phyloP scores from a whole-genome alignment of 1,284 basidiomycete species.

The Moesziomyces sp. region DNA sequence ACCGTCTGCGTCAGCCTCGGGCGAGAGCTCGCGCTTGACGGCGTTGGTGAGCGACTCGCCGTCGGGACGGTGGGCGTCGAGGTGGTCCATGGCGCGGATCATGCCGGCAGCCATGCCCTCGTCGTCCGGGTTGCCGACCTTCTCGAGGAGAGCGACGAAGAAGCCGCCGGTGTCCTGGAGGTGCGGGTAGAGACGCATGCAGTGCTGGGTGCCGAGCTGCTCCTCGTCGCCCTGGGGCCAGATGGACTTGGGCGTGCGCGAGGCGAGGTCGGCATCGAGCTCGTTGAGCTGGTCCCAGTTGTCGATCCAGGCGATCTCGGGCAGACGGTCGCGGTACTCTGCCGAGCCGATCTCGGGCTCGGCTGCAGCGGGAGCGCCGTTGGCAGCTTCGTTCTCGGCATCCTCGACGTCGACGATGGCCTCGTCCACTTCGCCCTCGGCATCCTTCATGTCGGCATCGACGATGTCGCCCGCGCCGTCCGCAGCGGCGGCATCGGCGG shows the following conservation, averaged over 20 bases:
- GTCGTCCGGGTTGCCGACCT: conserved; percentile 60
- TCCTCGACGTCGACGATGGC: conserved; percentile 9
- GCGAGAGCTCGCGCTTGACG: conserved; percentile 39
- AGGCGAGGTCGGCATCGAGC: conserved; percentile 57
- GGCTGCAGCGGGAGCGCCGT: conserved; percentile 10
- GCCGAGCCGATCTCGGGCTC: conserved; percentile 40
- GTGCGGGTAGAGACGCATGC: conserved; percentile 78
- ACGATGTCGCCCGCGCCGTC: conserved; percentile 26
- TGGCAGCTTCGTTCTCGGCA: conserved; percentile 5
- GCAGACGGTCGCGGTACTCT: conserved; percentile 51
- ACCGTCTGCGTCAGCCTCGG: conserved; percentile 33
- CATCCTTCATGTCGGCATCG: conserved; percentile 40
- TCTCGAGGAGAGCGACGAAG: conserved; percentile 89
- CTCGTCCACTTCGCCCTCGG: conserved; percentile 37
- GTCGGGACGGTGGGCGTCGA: conserved; percentile 31
- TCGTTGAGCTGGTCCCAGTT: conserved; percentile 58
- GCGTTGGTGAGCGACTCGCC: conserved; percentile 24
- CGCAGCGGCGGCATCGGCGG: conserved; percentile 19
- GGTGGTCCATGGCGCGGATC: conserved; percentile 60
- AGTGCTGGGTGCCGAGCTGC: conserved; percentile 53
- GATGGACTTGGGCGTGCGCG: conserved; percentile 53
- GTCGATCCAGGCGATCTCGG: conserved; percentile 60
- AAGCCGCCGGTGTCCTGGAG: conserved; percentile 97
- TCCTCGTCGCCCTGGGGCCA: conserved; percentile 66
- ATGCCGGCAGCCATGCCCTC: conserved; percentile 64